Evolutionary conservation across 2,329 filamentous ascomycete species (phyloP), one percentile per base, ranked within the genome.

Genomic region (Thielaviopsis populi): DNA sequence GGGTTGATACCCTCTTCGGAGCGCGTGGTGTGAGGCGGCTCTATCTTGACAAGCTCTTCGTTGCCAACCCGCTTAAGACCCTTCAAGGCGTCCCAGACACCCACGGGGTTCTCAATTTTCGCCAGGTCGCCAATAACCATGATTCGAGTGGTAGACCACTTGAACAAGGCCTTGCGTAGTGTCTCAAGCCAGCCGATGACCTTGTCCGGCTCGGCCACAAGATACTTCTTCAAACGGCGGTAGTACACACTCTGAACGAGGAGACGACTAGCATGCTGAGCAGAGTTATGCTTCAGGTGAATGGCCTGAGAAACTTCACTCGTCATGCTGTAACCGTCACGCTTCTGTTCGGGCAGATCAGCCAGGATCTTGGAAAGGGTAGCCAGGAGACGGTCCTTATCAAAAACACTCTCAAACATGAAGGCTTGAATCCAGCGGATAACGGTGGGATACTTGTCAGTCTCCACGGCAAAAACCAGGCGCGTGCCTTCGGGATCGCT

Each of bases 261-360:
- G 0, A 89, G 91, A 63, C 86, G 86, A 69, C 86, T 86, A 1
- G 91, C 88, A 58, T 89, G 87, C 33, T 85, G 78, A 63, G 91
- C 83, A 0, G 90, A 91, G 27, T 88, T 83, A 37, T 82, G 81
- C n/a, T 87, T 81, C 69, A 89, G 84, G 72, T 96, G 89, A 24
- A 95, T 82, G 74, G 92, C 90, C 67, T 85, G 82, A 69, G 94
- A 83, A 65, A 86, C 79, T 67, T 85, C 83, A 63, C 75, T 76
- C 3, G 82, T 77, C 84, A 86, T 86, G 50, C 77, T 77, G 64
- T 85, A 83, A 1, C 94, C 94, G 69, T 88, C 89, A 50, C 94
- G 88, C 78, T 97, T 99, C 62, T 85, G 80, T 71, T 96, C 91
- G 0, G 94, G 94, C 19, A 99, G 87, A 69, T 97, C 92, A 2